Evolutionary conservation across 2,329 filamentous ascomycete genomes (phyloP), one percentile per base, ranked within the genome.

Genomic region (Calonectria multiphialidica): DNA sequence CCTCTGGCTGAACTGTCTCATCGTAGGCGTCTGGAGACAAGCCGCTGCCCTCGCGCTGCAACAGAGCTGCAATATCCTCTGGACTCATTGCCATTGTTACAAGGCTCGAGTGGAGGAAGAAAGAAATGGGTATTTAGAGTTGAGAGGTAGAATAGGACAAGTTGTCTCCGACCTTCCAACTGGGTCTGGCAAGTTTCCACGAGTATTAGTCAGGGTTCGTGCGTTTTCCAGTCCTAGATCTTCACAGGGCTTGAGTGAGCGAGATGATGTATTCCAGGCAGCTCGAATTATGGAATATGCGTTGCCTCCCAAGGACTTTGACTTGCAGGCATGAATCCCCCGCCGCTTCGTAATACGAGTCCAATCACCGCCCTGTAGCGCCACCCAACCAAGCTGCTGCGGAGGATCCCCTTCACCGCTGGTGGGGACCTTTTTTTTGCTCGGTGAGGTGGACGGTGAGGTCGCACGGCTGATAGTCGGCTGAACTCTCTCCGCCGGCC

Each of bases 61-160:
- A 79, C 16, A 88, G 75, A 3, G 77, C 76, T 50, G 81, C 80
- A 33, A 88, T 78, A 23, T 86, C 84, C 45, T 83, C 80, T 5
- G 84, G 79, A 42, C 79, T 83, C 81, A 85, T 45, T 10, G 64
- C 44, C 77, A 79, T 78, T 25, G 10, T 47, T 70, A 23, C 55
- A 8, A 5, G 35, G 25, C 18, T 12, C 10, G 21, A 18, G 28
- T 2, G 47, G 18, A 23, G 47, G 18, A 23, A 23, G 10, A 2
- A 6, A 15, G 37, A 35, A 30, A 37, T 3, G 16, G 21, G 28
- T 49, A 50, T 35, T 59, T 23, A 35, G 33, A 40, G 25, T 44
- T 35, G 37, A 67, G 37, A 67, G 50, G 25, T 57, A 13, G 25
- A 44, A 37, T 21, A 10, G 50, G 37, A 16, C 53, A 59, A 59